Percentiles rank a stretch among this genome's conserved stretches.
Evolutionary conservation across 169 alveolate genomes (phyloP).

Genomic region (Eimeria falciformis): DNA sequence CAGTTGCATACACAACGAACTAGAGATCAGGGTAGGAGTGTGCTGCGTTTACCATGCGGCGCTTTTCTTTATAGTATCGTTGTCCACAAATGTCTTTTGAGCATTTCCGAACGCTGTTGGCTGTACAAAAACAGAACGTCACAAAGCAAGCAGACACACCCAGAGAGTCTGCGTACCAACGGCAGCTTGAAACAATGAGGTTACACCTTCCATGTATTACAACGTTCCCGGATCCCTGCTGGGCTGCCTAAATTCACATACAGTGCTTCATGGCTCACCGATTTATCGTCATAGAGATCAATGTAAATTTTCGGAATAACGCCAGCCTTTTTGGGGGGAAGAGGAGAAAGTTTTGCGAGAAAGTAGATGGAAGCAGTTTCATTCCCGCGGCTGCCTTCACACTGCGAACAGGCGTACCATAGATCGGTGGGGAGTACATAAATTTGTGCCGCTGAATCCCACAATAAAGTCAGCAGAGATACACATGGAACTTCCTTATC

Average conservation of each 20-base stretch:
- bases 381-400: conserved; percentile 48
- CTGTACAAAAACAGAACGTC: conserved; percentile 1
- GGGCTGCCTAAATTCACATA: not conserved
- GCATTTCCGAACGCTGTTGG: conserved; percentile 35
- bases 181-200: no score
- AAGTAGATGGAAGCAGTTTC: conserved; percentile 67
- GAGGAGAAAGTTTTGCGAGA: conserved; percentile 24
- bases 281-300: conserved; percentile 73
- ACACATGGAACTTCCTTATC: no score
- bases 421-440: no score
- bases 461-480: no score
- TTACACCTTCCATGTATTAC: not conserved
- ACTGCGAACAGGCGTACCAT: conserved; percentile 20
- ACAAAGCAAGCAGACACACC: conserved; percentile 13
- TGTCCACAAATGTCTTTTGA: not conserved
- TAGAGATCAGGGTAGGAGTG: no score
- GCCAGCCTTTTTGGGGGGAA: conserved; percentile 70
- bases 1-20: no score
- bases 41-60: conserved; percentile 53
- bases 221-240: no score
- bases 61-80: conserved; percentile 21
- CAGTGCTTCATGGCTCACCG: not conserved
- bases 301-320: conserved; percentile 48
- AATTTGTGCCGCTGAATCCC: no score
- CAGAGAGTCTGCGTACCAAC: no score